phyloP scores from a whole-genome alignment of 1,284 basidiomycete species.

The Tilletia walkeri region DNA sequence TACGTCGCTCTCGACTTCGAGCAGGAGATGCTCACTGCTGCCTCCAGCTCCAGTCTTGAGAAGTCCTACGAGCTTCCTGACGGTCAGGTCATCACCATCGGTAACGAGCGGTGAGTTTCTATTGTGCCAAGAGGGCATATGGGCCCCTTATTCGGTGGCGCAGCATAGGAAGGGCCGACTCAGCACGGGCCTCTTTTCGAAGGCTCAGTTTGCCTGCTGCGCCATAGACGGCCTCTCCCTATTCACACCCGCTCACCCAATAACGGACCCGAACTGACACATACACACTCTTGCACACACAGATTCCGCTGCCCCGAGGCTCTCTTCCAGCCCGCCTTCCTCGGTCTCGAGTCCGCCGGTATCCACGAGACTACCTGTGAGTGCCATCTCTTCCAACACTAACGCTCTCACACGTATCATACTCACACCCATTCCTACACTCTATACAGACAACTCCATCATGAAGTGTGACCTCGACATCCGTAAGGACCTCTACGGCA shows the following conservation, averaged over 20 bases:
- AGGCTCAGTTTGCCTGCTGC: not conserved
- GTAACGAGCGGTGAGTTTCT: conserved; percentile 75
- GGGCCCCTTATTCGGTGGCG: no score
- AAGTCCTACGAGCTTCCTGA: conserved; percentile 96
- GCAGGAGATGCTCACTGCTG: conserved; percentile 89
- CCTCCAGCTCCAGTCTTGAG: conserved; percentile 85
- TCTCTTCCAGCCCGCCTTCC: conserved; percentile 91
- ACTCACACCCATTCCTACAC: not conserved
- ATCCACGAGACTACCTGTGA: conserved; percentile 85
- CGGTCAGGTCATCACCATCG: conserved; percentile 93
- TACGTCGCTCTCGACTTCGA: conserved; percentile 96
- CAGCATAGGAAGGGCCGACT: no score
- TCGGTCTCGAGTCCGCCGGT: conserved; percentile 88
- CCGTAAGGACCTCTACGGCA: conserved; percentile 81
- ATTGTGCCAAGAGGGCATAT: no score
- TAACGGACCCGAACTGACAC: not conserved
- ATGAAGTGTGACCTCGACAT: conserved; percentile 69
- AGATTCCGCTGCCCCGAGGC: conserved; percentile 95
- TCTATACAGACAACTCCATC: conserved; percentile 68
- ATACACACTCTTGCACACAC: not conserved
- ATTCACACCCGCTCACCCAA: no score
- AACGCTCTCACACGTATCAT: not conserved
- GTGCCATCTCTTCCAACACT: not conserved
- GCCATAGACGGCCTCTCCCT: not conserved
- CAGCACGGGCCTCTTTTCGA: no score